Evolutionary conservation across 1,284 basidiomycete genomes (phyloP).

Genomic region (Ustilago trichophora): DNA sequence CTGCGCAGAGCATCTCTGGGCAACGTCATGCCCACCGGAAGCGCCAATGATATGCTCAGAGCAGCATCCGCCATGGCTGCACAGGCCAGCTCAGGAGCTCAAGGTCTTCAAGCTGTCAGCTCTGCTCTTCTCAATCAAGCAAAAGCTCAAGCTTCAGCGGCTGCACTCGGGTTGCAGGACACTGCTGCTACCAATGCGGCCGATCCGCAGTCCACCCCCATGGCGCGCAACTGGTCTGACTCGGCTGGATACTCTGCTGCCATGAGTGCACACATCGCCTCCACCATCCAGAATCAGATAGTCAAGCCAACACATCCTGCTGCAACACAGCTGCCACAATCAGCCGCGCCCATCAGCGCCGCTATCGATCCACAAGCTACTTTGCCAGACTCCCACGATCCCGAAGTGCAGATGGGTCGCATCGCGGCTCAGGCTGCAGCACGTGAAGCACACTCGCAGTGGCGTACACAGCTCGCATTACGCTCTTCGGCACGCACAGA

Average conservation of each 20-base stretch:
- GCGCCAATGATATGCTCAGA: conserved; percentile 51
- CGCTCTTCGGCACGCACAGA: conserved; percentile 15
- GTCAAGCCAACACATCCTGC: conserved; percentile 3
- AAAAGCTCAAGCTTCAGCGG: conserved; percentile 37
- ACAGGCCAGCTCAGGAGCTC: conserved; percentile 45
- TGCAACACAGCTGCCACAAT: not conserved
- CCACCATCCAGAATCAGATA: conserved; percentile 29
- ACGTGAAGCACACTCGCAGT: conserved; percentile 48
- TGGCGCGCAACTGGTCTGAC: conserved; percentile 39
- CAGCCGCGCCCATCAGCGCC: conserved; percentile 13
- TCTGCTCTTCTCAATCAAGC: conserved; percentile 50
- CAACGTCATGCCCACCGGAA: conserved; percentile 10
- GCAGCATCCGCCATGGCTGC: conserved; percentile 51
- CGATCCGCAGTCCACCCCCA: conserved; percentile 17
- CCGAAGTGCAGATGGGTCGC: conserved; percentile 37
- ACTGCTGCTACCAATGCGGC: not conserved
- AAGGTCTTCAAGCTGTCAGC: conserved; percentile 51
- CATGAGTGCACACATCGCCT: conserved; percentile 47
- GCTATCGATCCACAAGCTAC: conserved; percentile 16
- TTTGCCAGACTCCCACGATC: conserved; percentile 9
- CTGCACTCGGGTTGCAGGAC: conserved; percentile 8
- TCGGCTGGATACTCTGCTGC: conserved; percentile 49
- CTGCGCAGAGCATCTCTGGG: conserved; percentile 29
- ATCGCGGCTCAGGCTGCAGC: conserved; percentile 52
- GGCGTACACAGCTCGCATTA: conserved; percentile 48